A percentile compares a stretch with the other conserved stretches of the same genome.
Conservation (phyloP, 495 filamentous ascomycete species). For the Sporormia fimetaria region DNA sequence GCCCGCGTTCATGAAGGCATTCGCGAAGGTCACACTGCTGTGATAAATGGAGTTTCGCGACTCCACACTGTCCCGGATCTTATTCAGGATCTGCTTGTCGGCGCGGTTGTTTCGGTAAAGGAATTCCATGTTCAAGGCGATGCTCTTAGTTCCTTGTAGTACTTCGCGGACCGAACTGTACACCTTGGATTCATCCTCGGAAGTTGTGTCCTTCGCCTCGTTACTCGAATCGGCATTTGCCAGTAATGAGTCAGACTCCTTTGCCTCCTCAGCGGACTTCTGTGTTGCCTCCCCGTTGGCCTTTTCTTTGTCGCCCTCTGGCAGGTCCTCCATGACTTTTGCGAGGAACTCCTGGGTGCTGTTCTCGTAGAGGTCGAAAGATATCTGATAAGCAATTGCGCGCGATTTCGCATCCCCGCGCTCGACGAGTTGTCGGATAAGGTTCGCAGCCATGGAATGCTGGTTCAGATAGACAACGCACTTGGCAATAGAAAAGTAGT, state of each 20-base stretch:
- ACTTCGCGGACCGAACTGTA: conserved; percentile 77
- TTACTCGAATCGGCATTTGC: conserved; percentile 27
- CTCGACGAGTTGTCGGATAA: conserved; percentile 70
- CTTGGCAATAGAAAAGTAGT: conserved; percentile 97
- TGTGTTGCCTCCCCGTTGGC: conserved; percentile 30
- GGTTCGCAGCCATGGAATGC: conserved; percentile 78
- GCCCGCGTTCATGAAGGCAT: conserved; percentile 99
- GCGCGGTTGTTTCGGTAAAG: conserved; percentile 88
- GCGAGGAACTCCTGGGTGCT: conserved; percentile 93
- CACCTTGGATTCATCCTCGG: conserved; percentile 40
- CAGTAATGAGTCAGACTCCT: conserved; percentile 32
- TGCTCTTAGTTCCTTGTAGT: conserved; percentile 78
- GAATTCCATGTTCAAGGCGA: conserved; percentile 91
- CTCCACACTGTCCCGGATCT: conserved; percentile 88
- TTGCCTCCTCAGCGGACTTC: conserved; percentile 36
- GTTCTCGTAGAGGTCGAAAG: conserved; percentile 96
- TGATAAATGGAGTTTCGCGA: conserved; percentile 97
- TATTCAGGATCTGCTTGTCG: conserved; percentile 81
- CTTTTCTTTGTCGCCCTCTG: conserved; percentile 41
- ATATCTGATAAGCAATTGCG: conserved; percentile 89
- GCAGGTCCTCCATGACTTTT: conserved; percentile 75
- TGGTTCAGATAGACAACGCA: conserved; percentile 95
- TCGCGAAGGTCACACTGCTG: conserved; percentile 89
- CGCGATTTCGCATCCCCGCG: conserved; percentile 65
- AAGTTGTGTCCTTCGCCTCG: conserved; percentile 16